Base-by-base conservation (phyloP, 2,329 filamentous ascomycete species). In the Lecanosticta acicola region DNA sequence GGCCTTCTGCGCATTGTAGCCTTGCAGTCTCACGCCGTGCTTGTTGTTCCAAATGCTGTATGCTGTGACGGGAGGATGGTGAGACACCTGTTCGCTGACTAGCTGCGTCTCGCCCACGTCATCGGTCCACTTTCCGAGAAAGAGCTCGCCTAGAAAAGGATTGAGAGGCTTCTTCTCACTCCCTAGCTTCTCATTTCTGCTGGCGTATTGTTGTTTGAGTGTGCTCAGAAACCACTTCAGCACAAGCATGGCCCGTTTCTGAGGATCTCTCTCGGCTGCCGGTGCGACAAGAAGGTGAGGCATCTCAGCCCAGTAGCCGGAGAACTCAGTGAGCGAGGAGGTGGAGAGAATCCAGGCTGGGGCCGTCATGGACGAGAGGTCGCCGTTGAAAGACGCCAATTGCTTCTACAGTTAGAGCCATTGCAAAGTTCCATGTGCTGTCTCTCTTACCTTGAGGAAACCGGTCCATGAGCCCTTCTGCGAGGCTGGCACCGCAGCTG, bases 161-260 rank as follows among this genome's bases (percentile, higher is more conserved):
- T 98, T 97, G 49, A 98, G 72, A 2, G 91, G 91, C 75, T 97
- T 98, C 81, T 97, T 97, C 75, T 96, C 91, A 62, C 88, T 93
- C 40, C 88, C 89, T 54, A 82, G 69, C 66, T 83, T 82, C 65
- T 96, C 90, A 64, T 87, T 94, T 48, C 80, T 73, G 58, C 75
- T 81, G 58, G 76, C 78, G 65, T 84, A 85, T 66, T 94, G 88
- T 68, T 94, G 87, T 72, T 93, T 94, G 42, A 97, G 75, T 3
- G 90, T 95, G 61, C 83, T 90, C 45, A 97, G 71, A 71, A 96
- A 97, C 91, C 91, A 97, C 69, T 91, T 94, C 59, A 96, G 73
- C n/a, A 97, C 91, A 26, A 91, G 75, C 56, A 94, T 71, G 16
- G 87, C 84, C 51, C 91, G 82, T 73, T 88, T 93, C 59, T 85